These are phyloP conservation scores for Glycine tomentella DNA, from an alignment of 306 rosid genomes.

Conservation along the genomic window DNA sequence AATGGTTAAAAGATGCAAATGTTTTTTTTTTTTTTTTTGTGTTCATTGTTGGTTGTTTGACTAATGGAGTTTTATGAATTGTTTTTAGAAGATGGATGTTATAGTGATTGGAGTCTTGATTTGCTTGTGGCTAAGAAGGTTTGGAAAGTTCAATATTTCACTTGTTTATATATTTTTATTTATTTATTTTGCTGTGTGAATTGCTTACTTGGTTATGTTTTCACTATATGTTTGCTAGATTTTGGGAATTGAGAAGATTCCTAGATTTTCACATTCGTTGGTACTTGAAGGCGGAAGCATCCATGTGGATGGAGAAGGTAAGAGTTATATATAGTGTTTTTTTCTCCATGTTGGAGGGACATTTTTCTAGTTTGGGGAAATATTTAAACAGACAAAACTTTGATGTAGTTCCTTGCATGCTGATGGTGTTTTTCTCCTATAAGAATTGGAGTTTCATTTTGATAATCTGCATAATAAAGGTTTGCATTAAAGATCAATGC, in stretches of 20 bases:
- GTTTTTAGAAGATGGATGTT: constrained; percentile 72
- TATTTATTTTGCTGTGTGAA: background rate
- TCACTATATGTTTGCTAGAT: constrained; percentile 60
- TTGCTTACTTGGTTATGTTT: constrained; percentile 34
- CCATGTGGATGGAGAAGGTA: constrained; percentile 99
- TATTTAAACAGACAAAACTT: background rate
- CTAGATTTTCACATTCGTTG: constrained; percentile 69
- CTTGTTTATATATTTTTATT: background rate
- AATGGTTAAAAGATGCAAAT: background rate
- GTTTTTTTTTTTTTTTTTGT: constrained; percentile 5
- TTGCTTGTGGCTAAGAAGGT: constrained; percentile 78
- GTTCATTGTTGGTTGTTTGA: constrained; percentile 2
- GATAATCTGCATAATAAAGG: background rate
- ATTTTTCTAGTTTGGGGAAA: background rate
- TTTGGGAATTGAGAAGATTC: constrained; percentile 74
- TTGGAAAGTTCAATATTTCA: constrained; percentile 11
- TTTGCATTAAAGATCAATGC: background rate
- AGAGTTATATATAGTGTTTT: constrained; percentile 25
- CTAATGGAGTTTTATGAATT: constrained; percentile 31
- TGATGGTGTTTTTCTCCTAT: background rate
- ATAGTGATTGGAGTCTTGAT: constrained; percentile 82
- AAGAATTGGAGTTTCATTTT: background rate
- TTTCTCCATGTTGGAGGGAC: background rate
- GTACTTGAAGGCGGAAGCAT: constrained; percentile 98
- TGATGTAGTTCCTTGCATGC: background rate